Evolutionary conservation across 257 asterid genomes (phyloP).

Genomic region (Perilla frutescens): DNA sequence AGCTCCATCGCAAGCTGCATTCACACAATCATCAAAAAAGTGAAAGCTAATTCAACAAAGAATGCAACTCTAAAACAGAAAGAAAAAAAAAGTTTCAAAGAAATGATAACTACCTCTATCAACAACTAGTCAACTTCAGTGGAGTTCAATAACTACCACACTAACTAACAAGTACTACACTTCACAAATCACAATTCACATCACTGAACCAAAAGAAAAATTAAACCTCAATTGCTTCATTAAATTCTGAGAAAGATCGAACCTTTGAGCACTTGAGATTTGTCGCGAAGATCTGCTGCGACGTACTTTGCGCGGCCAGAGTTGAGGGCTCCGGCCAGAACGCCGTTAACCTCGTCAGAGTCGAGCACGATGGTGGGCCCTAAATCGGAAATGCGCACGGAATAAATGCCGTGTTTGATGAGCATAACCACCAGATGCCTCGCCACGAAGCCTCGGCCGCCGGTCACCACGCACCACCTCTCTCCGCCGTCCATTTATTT

Average conservation of each 20-base stretch:
- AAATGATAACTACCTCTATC: not conserved
- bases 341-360: conserved; percentile 54
- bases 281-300: conserved; percentile 70
- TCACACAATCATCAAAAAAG: not conserved
- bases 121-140: not conserved
- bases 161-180: not conserved
- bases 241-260: not conserved
- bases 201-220: not conserved
- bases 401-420: conserved; percentile 52
- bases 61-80: not conserved
- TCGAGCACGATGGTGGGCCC: conserved; percentile 53
- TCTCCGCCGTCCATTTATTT: conserved; percentile 41
- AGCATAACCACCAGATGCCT: conserved; percentile 76
- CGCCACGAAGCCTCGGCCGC: conserved; percentile 85
- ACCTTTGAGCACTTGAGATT: conserved; percentile 69
- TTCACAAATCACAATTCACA: not conserved
- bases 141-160: not conserved
- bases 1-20: conserved; percentile 68
- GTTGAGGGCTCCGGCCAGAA: conserved; percentile 51
- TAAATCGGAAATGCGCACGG: conserved; percentile 66
- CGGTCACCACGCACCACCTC: conserved; percentile 77
- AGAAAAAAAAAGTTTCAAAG: not conserved
- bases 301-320: conserved; percentile 64
- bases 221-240: not conserved
- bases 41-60: not conserved